A percentile compares a stretch with the other conserved stretches of the same genome.
These are phyloP conservation scores for Microthyrium microscopicum DNA, from an alignment of 2,329 filamentous ascomycete genomes.

Conservation along the genomic window DNA sequence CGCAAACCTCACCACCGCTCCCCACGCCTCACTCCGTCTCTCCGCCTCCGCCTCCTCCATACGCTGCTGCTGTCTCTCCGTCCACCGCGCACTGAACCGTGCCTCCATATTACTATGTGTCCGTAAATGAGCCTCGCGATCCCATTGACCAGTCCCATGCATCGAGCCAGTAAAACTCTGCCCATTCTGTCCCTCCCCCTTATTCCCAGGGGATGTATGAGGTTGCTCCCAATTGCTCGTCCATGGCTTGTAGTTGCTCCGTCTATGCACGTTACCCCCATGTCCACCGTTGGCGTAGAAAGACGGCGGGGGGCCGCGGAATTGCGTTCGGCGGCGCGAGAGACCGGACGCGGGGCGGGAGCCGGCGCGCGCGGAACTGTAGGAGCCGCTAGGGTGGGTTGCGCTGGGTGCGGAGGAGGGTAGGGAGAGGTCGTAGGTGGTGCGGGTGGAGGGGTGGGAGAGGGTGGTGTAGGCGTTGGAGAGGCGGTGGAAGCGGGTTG, in stretches of 20 bases:
- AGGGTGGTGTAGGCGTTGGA: slow-evolving; percentile 14
- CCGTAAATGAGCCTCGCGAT: slow-evolving; percentile 52
- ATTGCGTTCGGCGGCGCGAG: slow-evolving; percentile 56
- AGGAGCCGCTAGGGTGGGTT: slow-evolving; percentile 38
- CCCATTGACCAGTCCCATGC: slow-evolving; percentile 59
- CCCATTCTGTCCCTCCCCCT: no score
- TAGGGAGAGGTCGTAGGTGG: slow-evolving; percentile 8
- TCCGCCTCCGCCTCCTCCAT: no score
- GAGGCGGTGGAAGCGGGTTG: slow-evolving; percentile 44
- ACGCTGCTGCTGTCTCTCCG: no score
- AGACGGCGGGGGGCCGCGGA: slow-evolving; percentile 71
- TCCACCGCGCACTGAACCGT: no score
- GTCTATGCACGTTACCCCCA: slow-evolving; percentile 49
- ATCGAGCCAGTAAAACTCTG: no score
- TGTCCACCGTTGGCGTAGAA: slow-evolving; percentile 77
- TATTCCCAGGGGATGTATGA: no score
- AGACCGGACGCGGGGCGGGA: slow-evolving; percentile 67
- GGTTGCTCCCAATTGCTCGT: no score
- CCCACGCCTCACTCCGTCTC: neutral
- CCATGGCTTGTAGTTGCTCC: no score
- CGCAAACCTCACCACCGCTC: slow-evolving; percentile 2
- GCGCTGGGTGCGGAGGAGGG: slow-evolving; percentile 20
- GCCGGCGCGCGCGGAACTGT: slow-evolving; percentile 39
- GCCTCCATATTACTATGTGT: slow-evolving; percentile 42
- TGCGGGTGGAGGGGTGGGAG: slow-evolving; percentile 17